Base-by-base conservation (phyloP, 108 stramenopile genomes). In the Nannochloropsis oceanica region DNA sequence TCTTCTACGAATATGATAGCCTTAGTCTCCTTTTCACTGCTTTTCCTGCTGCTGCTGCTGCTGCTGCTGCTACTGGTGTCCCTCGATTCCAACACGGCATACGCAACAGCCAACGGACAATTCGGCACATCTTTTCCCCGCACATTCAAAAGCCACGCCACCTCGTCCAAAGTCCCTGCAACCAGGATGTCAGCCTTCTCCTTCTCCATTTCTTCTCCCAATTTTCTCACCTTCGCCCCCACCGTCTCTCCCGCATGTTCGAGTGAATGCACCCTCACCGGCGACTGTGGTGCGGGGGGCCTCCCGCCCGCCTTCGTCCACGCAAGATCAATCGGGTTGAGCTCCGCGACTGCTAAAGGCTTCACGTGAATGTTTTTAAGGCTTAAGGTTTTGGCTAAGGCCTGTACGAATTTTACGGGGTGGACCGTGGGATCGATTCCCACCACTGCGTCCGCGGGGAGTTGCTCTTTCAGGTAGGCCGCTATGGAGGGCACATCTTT, bases 61-160 rank as follows among this genome's bases (percentile, higher is more conserved):
- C 85, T n/a, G 43, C 81, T 25, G 43, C 34, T 25, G 20, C 87
- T 93, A 95, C 12, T 95, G 82, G 26, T 88, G 84, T 95, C 94
- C 3, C 86, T 82, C 8, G 94, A 89, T n/a, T 73, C 59, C 22
- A 99, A 86, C n/a, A 96, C 91, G 20, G 91, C 95, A 90, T 96
- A 98, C 34, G 95, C 94, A 82, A 96, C 93, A 13, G 96, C 94
- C 13, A 98, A 95, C 7, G 97, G 97, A 86, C 92, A 92, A 89
- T 81, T 92, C 18, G 25, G 79, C 43, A 94, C 90, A 86, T 97
- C 97, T n/a, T 93, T 92, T 86, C 92, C 95, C 22, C 97, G 91
- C 27, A 99, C 83, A 89, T 98, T 98, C 86, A 97, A 87, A 27
- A 99, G 93, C 92, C 97, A 98, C 13, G 96, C 96, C 44, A 99